Percentiles rank a stretch among this genome's conserved stretches.
These are phyloP conservation scores for Hypoxylon fragiforme DNA, from an alignment of 495 filamentous ascomycete genomes.

Conservation along the genomic window DNA sequence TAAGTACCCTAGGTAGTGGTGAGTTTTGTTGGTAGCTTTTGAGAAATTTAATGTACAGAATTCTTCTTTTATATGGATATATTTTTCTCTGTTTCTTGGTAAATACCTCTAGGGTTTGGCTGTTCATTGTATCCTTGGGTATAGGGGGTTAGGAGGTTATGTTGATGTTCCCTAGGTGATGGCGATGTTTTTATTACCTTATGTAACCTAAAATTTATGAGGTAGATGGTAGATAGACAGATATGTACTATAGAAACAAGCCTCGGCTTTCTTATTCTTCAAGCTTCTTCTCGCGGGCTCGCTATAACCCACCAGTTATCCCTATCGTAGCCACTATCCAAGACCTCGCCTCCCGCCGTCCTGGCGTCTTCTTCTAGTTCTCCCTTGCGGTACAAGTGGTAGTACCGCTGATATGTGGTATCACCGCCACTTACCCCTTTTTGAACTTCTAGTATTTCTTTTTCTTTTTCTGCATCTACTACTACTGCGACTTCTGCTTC, in stretches of 20 bases:
- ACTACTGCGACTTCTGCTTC: background rate
- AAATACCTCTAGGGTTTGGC: too few relatives aligned
- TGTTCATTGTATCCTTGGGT: too few relatives aligned
- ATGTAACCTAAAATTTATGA: too few relatives aligned
- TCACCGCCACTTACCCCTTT: conserved; percentile 26
- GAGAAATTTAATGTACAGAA: conserved; percentile 7
- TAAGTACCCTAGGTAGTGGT: too few relatives aligned
- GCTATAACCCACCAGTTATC: conserved; percentile 93
- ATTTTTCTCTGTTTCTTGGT: too few relatives aligned
- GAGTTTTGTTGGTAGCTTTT: too few relatives aligned
- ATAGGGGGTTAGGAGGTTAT: too few relatives aligned
- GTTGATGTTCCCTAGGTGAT: too few relatives aligned
- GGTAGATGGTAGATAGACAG: too few relatives aligned
- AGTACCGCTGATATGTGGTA: conserved; percentile 81
- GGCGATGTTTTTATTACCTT: too few relatives aligned
- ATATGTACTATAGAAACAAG: conserved; percentile 35
- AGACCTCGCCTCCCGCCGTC: conserved; percentile 72
- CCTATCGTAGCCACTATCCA: conserved; percentile 89
- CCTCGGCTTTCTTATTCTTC: background rate
- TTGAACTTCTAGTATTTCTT: background rate
- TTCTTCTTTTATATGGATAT: background rate
- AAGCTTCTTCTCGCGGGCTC: too few relatives aligned
- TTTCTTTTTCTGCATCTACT: too few relatives aligned
- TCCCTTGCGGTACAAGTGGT: conserved; percentile 86
- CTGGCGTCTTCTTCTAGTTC: conserved; percentile 83